phyloP scores from a whole-genome alignment of 2,329 filamentous ascomycete genomes.

The Xylariaceae sp. region DNA sequence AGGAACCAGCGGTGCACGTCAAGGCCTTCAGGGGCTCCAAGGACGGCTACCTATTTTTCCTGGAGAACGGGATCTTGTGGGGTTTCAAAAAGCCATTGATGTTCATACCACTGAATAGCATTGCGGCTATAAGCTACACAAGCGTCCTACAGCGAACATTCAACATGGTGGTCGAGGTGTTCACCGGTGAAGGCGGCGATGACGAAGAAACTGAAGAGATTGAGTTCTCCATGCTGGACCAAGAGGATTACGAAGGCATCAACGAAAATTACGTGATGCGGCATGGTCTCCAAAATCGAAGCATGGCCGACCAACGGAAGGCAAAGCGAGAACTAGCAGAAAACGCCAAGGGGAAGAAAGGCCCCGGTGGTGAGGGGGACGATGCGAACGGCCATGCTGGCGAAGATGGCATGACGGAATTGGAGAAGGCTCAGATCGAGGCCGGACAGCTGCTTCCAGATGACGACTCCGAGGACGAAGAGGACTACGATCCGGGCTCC shows the following conservation, averaged over 20 bases:
- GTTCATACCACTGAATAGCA: constrained; percentile 63
- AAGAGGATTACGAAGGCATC: constrained; percentile 67
- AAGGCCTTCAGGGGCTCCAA: constrained; percentile 69
- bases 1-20: constrained; percentile 66
- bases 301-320: constrained; percentile 69
- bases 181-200: constrained; percentile 43
- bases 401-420: constrained; percentile 51
- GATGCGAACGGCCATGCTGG: constrained; percentile 49
- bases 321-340: constrained; percentile 65
- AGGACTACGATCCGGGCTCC: constrained; percentile 67
- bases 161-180: constrained; percentile 66
- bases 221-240: constrained; percentile 71
- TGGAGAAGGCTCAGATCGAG: constrained; percentile 54
- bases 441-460: constrained; percentile 58
- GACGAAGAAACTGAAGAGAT: constrained; percentile 59
- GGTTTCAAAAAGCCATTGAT: constrained; percentile 71
- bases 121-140: constrained; percentile 67
- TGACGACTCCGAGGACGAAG: constrained; percentile 66
- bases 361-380: constrained; percentile 41
- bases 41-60: constrained; percentile 69
- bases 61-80: constrained; percentile 69
- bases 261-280: constrained; percentile 63
- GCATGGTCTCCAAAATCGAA: constrained; percentile 65
- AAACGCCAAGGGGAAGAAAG: constrained; percentile 55
- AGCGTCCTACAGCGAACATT: constrained; percentile 70